These are phyloP conservation scores for Blastocystis sp. DNA, from an alignment of 352 stramenopile species.

Conservation along the genomic window DNA sequence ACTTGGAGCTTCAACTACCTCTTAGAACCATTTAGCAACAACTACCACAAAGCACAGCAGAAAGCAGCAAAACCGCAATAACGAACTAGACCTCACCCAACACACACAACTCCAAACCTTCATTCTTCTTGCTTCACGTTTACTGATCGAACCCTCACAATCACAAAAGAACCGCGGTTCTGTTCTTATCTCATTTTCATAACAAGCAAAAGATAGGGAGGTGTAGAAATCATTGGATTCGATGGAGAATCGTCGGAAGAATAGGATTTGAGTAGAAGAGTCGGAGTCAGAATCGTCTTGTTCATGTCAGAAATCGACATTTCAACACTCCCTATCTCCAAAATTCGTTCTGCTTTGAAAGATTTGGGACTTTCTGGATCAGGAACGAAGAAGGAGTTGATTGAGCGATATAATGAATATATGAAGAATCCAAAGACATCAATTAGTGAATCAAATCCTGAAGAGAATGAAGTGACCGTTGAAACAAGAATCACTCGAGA, in stretches of 20 bases:
- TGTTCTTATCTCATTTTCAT: background rate
- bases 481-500: background rate
- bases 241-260: background rate
- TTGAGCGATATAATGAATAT: constrained; percentile 41
- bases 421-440: background rate
- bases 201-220: background rate
- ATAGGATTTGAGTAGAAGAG: background rate
- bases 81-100: constrained; percentile 2
- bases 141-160: background rate
- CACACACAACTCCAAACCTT: background rate
- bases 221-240: background rate
- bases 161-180: constrained; percentile 5
- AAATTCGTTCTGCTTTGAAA: constrained; percentile 16
- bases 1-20: constrained; percentile 18
- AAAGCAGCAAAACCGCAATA: background rate
- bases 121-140: constrained; percentile 39
- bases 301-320: constrained; percentile 44
- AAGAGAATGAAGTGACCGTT: background rate
- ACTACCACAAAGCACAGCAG: constrained; percentile 25
- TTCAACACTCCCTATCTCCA: constrained; percentile 51
- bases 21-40: background rate
- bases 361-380: constrained; percentile 25
- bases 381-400: constrained; percentile 40
- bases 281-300: background rate
- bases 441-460: background rate